These are phyloP conservation scores for Balakata baccata DNA, from an alignment of 345 rosid species.

Conservation along the genomic window DNA sequence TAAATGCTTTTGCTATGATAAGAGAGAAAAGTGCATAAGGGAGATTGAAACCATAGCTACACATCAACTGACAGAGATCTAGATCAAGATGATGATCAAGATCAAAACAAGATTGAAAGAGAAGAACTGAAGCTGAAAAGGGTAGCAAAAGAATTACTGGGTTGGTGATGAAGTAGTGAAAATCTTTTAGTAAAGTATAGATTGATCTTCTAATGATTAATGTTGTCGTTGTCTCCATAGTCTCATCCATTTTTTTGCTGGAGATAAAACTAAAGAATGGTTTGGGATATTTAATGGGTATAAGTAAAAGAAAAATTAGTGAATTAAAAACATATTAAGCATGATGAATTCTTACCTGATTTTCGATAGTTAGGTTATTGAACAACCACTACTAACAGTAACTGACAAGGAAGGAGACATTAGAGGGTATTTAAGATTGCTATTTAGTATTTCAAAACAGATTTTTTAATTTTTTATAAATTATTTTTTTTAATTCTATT, in stretches of 20 bases:
- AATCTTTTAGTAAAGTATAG: constrained; percentile 39
- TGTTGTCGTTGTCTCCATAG: constrained; percentile 31
- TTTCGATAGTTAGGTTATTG: background rate
- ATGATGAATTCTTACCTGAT: background rate
- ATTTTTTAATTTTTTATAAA: no score
- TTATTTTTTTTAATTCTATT: no score
- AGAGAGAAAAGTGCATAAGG: constrained; percentile 29
- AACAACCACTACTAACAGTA: background rate
- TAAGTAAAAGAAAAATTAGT: background rate
- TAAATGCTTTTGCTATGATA: constrained; percentile 37
- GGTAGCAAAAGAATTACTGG: constrained; percentile 38
- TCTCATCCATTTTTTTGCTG: background rate
- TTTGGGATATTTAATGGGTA: background rate
- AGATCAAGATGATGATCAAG: background rate
- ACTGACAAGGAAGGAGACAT: background rate
- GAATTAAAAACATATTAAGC: no score
- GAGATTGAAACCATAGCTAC: constrained; percentile 14
- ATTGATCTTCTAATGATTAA: constrained; percentile 43
- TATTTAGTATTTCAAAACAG: no score
- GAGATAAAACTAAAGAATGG: background rate
- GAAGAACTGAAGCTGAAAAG: constrained; percentile 40
- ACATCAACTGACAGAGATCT: constrained; percentile 4
- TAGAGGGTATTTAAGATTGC: no score
- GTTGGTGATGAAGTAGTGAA: constrained; percentile 23
- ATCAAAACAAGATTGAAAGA: constrained; percentile 15